Conservation (phyloP, 768 basidiomycete species). For the Pholiota molesta region DNA sequence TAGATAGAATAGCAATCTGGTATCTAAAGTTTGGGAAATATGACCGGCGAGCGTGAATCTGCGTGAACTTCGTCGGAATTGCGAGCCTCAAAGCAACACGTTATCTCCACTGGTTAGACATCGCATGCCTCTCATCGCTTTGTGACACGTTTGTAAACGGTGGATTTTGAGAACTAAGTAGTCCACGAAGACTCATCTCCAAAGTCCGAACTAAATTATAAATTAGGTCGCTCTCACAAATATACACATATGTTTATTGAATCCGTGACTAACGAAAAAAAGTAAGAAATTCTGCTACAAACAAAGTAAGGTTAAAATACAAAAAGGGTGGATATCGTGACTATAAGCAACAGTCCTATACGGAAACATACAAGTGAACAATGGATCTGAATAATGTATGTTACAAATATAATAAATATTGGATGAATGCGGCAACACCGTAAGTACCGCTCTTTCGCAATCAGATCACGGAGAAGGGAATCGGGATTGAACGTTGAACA, state of each 20-base stretch:
- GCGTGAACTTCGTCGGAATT: too few species aligned
- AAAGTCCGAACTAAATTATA: too few species aligned
- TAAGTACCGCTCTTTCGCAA: too few species aligned
- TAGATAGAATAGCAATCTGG: too few species aligned
- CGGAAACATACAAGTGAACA: not conserved
- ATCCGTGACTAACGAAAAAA: too few species aligned
- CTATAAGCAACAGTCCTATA: not conserved
- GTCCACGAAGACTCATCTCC: too few species aligned
- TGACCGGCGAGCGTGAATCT: not conserved
- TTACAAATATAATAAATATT: too few species aligned
- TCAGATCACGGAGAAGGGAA: not conserved
- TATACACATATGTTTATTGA: too few species aligned
- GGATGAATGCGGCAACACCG: not conserved
- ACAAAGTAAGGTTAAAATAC: not conserved
- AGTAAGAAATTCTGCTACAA: not conserved
- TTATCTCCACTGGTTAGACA: not conserved
- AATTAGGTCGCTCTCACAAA: too few species aligned
- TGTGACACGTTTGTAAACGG: too few species aligned
- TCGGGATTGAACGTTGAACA: not conserved
- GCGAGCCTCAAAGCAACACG: too few species aligned
- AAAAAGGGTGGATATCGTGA: not conserved
- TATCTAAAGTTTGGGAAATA: not conserved
- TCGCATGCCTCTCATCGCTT: not conserved
- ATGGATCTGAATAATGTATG: not conserved
- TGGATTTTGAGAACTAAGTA: too few species aligned